These are phyloP conservation scores for Polyporus tsugae DNA, from an alignment of 1,284 basidiomycete genomes.

Conservation along the genomic window DNA sequence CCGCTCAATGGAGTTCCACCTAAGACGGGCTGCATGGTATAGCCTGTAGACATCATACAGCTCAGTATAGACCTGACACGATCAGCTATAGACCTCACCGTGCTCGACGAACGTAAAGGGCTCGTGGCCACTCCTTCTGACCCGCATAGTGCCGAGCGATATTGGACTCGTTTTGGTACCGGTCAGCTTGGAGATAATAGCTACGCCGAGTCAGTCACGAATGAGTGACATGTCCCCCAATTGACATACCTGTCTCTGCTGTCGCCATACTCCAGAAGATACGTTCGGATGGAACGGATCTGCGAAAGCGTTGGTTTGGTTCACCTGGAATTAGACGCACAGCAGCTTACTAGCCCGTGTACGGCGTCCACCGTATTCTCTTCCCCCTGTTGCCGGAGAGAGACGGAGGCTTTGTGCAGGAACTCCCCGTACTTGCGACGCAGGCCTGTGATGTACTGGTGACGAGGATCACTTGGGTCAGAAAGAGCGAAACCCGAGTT, in stretches of 20 bases:
- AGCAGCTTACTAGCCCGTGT: conserved; percentile 61
- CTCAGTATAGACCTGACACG: neutral
- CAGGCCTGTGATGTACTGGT: conserved; percentile 68
- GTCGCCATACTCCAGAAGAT: conserved; percentile 76
- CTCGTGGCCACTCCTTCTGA: conserved; percentile 77
- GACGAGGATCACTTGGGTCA: conserved; percentile 73
- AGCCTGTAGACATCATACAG: conserved; percentile 47
- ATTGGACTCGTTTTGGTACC: conserved; percentile 67
- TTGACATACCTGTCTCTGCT: conserved; percentile 63
- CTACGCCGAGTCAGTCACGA: conserved; percentile 42
- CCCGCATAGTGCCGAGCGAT: conserved; percentile 71
- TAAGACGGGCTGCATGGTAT: conserved; percentile 72
- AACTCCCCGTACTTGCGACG: conserved; percentile 75
- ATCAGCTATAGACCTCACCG: conserved; percentile 49
- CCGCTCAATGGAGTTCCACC: conserved; percentile 79
- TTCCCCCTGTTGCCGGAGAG: conserved; percentile 74
- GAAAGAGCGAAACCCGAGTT: conserved; percentile 76
- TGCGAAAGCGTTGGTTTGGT: conserved; percentile 35
- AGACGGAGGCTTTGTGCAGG: conserved; percentile 75
- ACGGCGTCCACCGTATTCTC: conserved; percentile 93
- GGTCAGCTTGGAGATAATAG: conserved; percentile 66
- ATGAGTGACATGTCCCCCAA: neutral
- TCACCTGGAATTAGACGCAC: neutral
- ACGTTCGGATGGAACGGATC: conserved; percentile 72
- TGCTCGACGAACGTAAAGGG: conserved; percentile 70